These are phyloP conservation scores for Argentina anserina DNA, from an alignment of 306 rosid species.

Conservation along the genomic window DNA sequence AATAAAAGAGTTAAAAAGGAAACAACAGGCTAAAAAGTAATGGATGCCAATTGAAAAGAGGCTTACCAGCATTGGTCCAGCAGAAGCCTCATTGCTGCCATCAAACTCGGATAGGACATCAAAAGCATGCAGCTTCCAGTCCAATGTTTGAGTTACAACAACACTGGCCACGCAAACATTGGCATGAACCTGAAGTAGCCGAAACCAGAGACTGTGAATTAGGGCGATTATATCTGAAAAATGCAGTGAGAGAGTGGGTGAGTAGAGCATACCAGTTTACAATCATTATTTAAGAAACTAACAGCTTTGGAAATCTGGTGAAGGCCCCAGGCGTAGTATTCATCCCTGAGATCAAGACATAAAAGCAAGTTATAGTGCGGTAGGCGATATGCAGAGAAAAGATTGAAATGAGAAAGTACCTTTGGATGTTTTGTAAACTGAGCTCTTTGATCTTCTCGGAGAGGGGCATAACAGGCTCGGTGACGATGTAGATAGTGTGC, in stretches of 20 bases:
- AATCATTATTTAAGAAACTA: slow-evolving; percentile 96
- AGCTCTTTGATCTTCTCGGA: slow-evolving; percentile 83
- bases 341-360: slow-evolving; percentile 58
- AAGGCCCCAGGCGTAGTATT: slow-evolving; percentile 95
- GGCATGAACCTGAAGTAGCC: slow-evolving; percentile 68
- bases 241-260: not conserved
- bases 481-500: slow-evolving; percentile 86
- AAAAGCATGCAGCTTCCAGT: slow-evolving; percentile 98
- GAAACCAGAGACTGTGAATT: slow-evolving; percentile 25
- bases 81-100: slow-evolving; percentile 61
- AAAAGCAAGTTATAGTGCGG: not conserved
- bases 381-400: not conserved
- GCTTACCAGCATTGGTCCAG: slow-evolving; percentile 84
- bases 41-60: not conserved
- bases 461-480: slow-evolving; percentile 91
- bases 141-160: slow-evolving; percentile 93
- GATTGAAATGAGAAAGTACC: slow-evolving; percentile 18
- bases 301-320: slow-evolving; percentile 92
- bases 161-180: slow-evolving; percentile 94
- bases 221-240: slow-evolving; percentile 1
- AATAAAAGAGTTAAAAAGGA: not conserved
- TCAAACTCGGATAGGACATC: slow-evolving; percentile 95
- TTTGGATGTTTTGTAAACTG: slow-evolving; percentile 87
- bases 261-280: slow-evolving; percentile 87
- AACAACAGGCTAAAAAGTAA: not conserved